Percentiles rank a stretch among this genome's conserved stretches.
phyloP scores from a whole-genome alignment of 2,329 filamentous ascomycete genomes.

The Beauveria rudraprayagi region DNA sequence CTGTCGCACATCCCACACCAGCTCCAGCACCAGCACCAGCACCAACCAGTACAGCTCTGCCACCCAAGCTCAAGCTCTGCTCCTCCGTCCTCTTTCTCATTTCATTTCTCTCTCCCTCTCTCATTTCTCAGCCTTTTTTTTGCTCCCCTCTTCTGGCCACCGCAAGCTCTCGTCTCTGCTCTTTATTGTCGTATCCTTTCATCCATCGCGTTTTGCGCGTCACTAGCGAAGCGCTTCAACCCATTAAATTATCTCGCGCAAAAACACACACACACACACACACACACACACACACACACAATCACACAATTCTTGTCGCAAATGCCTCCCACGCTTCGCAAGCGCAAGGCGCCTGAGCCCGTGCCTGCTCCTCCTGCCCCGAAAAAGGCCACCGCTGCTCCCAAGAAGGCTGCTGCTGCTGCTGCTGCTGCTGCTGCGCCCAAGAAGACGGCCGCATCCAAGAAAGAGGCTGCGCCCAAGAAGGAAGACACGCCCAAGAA shows the following conservation, averaged over 20 bases:
- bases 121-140: neutral
- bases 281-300: neutral
- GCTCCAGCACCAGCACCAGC: neutral
- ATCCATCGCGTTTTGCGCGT: neutral
- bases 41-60: neutral
- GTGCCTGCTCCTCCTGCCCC: conserved; percentile 34
- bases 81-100: conserved; percentile 7
- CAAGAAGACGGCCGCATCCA: conserved; percentile 19
- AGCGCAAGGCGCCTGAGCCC: conserved; percentile 50
- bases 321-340: conserved; percentile 53
- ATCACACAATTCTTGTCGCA: conserved; percentile 12
- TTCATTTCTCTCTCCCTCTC: neutral
- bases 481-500: neutral
- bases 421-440: conserved; percentile 22
- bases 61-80: conserved; percentile 15
- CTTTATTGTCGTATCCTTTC: neutral
- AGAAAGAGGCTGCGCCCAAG: conserved; percentile 12
- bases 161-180: neutral
- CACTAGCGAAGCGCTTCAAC: neutral
- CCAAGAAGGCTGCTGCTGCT: conserved; percentile 28
- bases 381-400: conserved; percentile 33
- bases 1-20: conserved; percentile 6
- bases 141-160: neutral
- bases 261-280: neutral
- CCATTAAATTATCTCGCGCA: conserved; percentile 1